Conservation (phyloP, 495 filamentous ascomycete genomes). For the Neurospora tetrasperma region DNA sequence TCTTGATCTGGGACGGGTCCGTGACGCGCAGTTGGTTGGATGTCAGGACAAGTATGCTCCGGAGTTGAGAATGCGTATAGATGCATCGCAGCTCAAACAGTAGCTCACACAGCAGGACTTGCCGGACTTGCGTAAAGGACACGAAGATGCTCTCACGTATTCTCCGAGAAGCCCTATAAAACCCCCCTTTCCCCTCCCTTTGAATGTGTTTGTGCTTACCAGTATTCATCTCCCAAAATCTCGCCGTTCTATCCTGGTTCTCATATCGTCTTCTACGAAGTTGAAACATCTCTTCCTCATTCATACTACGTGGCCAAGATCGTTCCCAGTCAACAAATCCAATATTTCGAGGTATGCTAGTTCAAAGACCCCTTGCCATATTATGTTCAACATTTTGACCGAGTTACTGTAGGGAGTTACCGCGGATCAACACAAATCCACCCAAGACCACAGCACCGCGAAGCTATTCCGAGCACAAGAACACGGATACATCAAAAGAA, state of each 20-base stretch:
- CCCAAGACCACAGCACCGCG: not conserved
- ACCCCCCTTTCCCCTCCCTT: not conserved
- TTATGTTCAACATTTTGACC: not conserved
- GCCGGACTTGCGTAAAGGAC: not conserved
- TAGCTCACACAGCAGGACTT: not conserved
- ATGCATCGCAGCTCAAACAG: not conserved
- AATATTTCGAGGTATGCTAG: not conserved
- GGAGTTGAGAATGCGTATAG: not conserved
- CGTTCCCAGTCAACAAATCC: not conserved
- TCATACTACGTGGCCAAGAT: not conserved
- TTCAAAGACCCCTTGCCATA: not conserved
- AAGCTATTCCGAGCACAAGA: not conserved
- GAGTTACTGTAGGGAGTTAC: not conserved
- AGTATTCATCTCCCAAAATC: not conserved
- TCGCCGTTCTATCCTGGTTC: not conserved
- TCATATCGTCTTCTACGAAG: not conserved
- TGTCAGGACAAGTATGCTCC: not conserved
- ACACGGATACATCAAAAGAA: not conserved
- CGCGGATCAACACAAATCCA: not conserved
- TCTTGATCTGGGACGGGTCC: not conserved
- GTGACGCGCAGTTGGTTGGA: not conserved
- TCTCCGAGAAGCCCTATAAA: not conserved
- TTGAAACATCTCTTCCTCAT: not conserved
- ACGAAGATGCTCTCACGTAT: not conserved
- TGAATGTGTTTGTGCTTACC: not conserved